Conservation (phyloP, 2,329 filamentous ascomycete species). For the Bertia moriformis region DNA sequence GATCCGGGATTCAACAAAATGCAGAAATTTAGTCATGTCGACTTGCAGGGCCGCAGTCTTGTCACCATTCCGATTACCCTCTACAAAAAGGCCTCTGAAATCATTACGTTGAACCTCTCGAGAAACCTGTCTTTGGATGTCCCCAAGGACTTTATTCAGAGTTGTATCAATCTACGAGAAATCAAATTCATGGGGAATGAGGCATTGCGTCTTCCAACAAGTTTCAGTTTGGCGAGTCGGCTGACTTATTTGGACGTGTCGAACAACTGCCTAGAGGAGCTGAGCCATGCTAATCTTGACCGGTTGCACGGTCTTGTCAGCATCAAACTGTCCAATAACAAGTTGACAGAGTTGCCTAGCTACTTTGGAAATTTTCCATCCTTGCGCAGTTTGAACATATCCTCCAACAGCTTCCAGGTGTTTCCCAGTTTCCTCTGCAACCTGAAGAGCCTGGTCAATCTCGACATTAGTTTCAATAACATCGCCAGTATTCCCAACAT, state of each 20-base stretch:
- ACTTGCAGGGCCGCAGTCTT: slow-evolving; percentile 53
- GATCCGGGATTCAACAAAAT: slow-evolving; percentile 55
- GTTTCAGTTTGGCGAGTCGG: slow-evolving; percentile 47
- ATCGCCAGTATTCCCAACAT: slow-evolving; percentile 50
- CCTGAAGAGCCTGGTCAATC: slow-evolving; percentile 50
- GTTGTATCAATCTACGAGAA: slow-evolving; percentile 56
- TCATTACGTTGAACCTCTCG: slow-evolving; percentile 59
- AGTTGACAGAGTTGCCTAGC: slow-evolving; percentile 41
- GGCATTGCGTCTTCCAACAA: slow-evolving; percentile 49
- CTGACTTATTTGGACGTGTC: slow-evolving; percentile 60
- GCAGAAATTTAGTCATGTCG: slow-evolving; percentile 62
- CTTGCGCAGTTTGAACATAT: slow-evolving; percentile 55
- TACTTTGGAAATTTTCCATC: slow-evolving; percentile 53
- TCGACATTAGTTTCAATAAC: slow-evolving; percentile 64
- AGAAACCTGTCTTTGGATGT: slow-evolving; percentile 57
- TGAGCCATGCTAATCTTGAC: slow-evolving; percentile 51
- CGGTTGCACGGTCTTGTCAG: slow-evolving; percentile 49
- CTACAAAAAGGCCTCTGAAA: slow-evolving; percentile 59
- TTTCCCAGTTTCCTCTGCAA: slow-evolving; percentile 56
- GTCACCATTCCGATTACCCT: slow-evolving; percentile 62
- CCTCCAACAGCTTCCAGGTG: slow-evolving; percentile 51
- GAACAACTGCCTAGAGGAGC: slow-evolving; percentile 54
- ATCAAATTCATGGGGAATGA: slow-evolving; percentile 64
- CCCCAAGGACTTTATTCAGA: slow-evolving; percentile 63
- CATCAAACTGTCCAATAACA: slow-evolving; percentile 59